Base-by-base conservation (phyloP, 1,139 yeast genomes). In the Pichia cactophila region DNA sequence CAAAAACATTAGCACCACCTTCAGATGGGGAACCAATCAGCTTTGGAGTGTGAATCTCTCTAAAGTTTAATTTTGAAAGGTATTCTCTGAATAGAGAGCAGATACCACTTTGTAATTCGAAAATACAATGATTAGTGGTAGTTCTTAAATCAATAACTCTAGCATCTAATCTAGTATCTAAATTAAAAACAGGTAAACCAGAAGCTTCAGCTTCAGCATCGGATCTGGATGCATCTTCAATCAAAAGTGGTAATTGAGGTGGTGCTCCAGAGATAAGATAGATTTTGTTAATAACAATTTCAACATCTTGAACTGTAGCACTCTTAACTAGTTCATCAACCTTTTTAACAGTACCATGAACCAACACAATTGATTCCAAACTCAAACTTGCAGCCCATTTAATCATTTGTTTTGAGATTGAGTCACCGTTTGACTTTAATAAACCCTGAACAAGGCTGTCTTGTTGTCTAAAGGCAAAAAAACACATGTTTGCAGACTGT, bases 1-100 rank as follows among this genome's bases (percentile, higher is more conserved):
- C 95, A 72, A 92, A 92, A 44, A 94, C 97, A 67, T 89, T 90
- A 54, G 97, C 81, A 58, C 99, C 99, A 67, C 97, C 97, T 74
- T 92, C 99, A 54, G 96, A 85, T 38, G 98, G 87, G 46, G 97
- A 89, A 59, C 94, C 96, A 65, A 92, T 78, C 61, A 92, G 75
- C 72, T 92, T 92, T 54, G 99, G 99, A 12, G 97, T 85, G 70
- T 92, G 98, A 59, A 89, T 81, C 73, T 92, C 99, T 43, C 83
- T 80, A 70, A 92, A 92, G 23, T 80, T 80, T 61, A 73, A 79
- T 48, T 71, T 70, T 54, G 71, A 65, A 62, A 92, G 77, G 66
- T 84, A 92, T 72, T 92, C 98, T 68, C 95, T 81, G 78, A 92
- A 92, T 63, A 94, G 74, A 45, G 77, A 75, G 66, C 94, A 81